These are phyloP conservation scores for Crithidia brevicula DNA, from an alignment of 208 protist genomes.

Conservation along the genomic window DNA sequence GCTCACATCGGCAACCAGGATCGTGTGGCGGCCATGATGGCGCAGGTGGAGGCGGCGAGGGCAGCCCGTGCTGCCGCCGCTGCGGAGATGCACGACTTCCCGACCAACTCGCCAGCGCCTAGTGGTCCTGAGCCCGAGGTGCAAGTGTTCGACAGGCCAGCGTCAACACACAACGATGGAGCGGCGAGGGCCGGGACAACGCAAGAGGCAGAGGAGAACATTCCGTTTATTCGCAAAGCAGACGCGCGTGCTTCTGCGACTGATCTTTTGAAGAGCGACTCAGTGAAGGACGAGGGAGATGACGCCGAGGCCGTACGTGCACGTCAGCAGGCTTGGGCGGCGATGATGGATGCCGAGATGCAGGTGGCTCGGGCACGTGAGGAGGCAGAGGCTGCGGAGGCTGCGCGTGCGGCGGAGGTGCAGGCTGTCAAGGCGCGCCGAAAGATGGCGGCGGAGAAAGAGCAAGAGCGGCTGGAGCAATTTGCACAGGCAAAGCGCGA, in stretches of 20 bases:
- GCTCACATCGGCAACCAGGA: slow-evolving; percentile 34
- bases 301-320: slow-evolving; percentile 37
- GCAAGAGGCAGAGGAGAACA: slow-evolving; percentile 9
- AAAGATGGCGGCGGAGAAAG: slow-evolving; percentile 50
- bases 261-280: background rate
- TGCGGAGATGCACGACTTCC: no score
- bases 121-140: no score
- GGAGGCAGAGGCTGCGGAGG: slow-evolving; percentile 42
- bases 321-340: slow-evolving; percentile 72
- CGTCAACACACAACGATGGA: no score
- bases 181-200: background rate
- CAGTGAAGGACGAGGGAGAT: background rate
- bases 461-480: slow-evolving; percentile 48
- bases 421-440: slow-evolving; percentile 35
- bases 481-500: slow-evolving; percentile 43
- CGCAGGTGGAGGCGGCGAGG: slow-evolving; percentile 51
- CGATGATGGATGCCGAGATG: slow-evolving; percentile 58
- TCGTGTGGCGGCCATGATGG: slow-evolving; percentile 48
- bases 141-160: no score
- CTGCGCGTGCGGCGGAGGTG: slow-evolving; percentile 43
- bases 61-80: slow-evolving; percentile 34
- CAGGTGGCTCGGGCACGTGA: slow-evolving; percentile 31
- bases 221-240: slow-evolving; percentile 29
- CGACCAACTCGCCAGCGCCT: no score
- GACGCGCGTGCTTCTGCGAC: background rate